phyloP scores from a whole-genome alignment of 2,329 filamentous ascomycete species.

The Pseudogymnoascus sp. region DNA sequence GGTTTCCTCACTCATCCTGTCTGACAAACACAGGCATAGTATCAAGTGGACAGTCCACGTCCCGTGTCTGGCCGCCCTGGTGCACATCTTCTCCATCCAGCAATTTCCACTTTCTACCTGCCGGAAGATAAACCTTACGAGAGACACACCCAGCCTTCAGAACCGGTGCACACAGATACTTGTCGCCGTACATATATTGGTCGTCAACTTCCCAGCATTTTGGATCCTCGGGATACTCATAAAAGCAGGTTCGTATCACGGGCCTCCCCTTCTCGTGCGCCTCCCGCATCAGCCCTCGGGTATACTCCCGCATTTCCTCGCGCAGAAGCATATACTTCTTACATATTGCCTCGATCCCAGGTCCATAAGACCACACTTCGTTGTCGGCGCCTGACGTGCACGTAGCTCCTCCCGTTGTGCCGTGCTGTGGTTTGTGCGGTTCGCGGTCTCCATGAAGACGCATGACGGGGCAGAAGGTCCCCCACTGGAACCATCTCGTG shows the following conservation, averaged over 20 bases:
- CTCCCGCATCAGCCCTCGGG: slow-evolving; percentile 48
- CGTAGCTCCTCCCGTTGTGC: slow-evolving; percentile 17
- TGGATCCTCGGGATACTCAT: slow-evolving; percentile 52
- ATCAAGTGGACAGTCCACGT: slow-evolving; percentile 38
- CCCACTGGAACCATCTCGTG: slow-evolving; percentile 64
- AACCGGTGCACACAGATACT: slow-evolving; percentile 52
- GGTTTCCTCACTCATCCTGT: not conserved
- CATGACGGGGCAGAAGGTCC: slow-evolving; percentile 60
- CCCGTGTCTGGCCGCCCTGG: slow-evolving; percentile 35
- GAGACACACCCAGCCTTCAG: slow-evolving; percentile 40
- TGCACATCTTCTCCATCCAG: slow-evolving; percentile 30
- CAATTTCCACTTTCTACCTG: slow-evolving; percentile 37
- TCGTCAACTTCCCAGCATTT: slow-evolving; percentile 49
- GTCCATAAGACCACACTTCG: slow-evolving; percentile 61
- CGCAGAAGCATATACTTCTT: slow-evolving; percentile 51
- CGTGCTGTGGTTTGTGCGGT: slow-evolving; percentile 42
- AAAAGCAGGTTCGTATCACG: slow-evolving; percentile 56
- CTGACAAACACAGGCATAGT: slow-evolving; percentile 40
- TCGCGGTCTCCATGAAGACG: slow-evolving; percentile 59
- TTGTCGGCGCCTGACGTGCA: slow-evolving; percentile 43
- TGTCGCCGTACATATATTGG: slow-evolving; percentile 57
- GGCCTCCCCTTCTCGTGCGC: slow-evolving; percentile 54
- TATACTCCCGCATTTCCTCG: slow-evolving; percentile 52
- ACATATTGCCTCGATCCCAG: slow-evolving; percentile 53
- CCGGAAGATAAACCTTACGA: slow-evolving; percentile 46